Base-by-base conservation (phyloP, 202 grass and related monocot genomes). In the Brachypodium distachyon region DNA sequence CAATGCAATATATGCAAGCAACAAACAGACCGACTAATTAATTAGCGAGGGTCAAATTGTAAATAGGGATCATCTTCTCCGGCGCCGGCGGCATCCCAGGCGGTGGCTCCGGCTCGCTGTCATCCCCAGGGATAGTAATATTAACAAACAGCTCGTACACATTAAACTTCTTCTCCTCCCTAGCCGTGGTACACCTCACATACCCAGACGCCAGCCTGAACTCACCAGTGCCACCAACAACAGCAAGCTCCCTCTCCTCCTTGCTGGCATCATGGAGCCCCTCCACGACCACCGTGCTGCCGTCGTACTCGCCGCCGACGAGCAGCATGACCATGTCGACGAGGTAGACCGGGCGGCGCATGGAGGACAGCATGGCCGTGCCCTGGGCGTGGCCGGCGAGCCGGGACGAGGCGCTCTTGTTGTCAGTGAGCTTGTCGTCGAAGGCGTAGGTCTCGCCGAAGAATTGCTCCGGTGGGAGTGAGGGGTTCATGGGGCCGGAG, bases 181-280 rank as follows among this genome's bases (percentile, higher is more conserved):
- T 77, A 1, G 61, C 74, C 14, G 74, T 77, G 28, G 59, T 77
- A 43, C 74, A 64, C 7, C 21, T 21, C 19, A 77, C 58, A 58
- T 77, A 77, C 8, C 74, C 76, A 10, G 61, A 65, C 61, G 76
- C 76, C 48, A 52, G 51, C 36, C 76, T 25, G 48, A 78, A 67
- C 48, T 43, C 23, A 10, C 76, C 76, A 5, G 76, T 78, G 61
- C 76, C 76, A 3, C 76, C 76, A 36, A 55, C 61, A 3, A 78
- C 63, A 2, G 61, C 62, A 46, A 78, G 76, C 76, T 78, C 76
- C 34, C 76, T 36, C 61, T 55, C 61, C 25, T 69, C 5, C 66
- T 48, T 18, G 66, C 42, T 48, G 42, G 66, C 43, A 42, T 69
- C 66, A 40, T 49, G 42, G 16, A 41, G 42, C 17, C 42, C 66